phyloP scores from a whole-genome alignment of 176 grass and related monocot species.

The Musa acuminata region DNA sequence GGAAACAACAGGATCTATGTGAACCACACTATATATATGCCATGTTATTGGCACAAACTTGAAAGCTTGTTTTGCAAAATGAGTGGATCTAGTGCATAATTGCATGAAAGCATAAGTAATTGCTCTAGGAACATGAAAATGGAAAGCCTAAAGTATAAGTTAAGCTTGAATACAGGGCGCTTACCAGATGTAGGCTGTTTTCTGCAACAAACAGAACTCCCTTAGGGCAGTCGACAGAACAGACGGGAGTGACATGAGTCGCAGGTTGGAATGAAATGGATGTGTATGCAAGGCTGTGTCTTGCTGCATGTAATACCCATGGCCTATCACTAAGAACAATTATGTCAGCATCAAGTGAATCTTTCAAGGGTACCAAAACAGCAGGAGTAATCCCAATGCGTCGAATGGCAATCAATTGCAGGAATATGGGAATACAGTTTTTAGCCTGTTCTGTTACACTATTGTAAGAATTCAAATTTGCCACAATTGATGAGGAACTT shows the following conservation, averaged over 20 bases:
- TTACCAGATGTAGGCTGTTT: conserved; percentile 91
- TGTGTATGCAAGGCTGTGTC: conserved; percentile 91
- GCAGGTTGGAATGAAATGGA: conserved; percentile 90
- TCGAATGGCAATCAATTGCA: conserved; percentile 76
- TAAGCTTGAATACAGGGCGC: background rate
- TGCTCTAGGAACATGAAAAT: conserved; percentile 1
- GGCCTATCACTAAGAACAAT: conserved; percentile 90
- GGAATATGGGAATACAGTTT: conserved; percentile 23
- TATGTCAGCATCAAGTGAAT: conserved; percentile 67
- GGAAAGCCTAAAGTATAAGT: background rate
- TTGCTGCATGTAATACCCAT: conserved; percentile 74
- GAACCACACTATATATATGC: too few relatives aligned
- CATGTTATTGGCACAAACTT: too few relatives aligned
- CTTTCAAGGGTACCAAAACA: conserved; percentile 56
- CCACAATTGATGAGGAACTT: conserved; percentile 23
- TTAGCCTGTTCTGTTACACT: conserved; percentile 19
- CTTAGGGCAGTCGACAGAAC: conserved; percentile 69
- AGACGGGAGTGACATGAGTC: conserved; percentile 85
- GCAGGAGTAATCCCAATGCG: conserved; percentile 94
- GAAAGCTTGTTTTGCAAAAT: too few relatives aligned
- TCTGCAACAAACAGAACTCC: conserved; percentile 94
- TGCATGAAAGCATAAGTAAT: background rate
- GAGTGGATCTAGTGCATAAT: too few relatives aligned
- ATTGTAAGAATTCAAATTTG: conserved; percentile 23
- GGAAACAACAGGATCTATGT: background rate